Percentiles rank a stretch among this genome's conserved stretches.
Conservation (phyloP, 805 yeast species). For the Zygoascus tannicola region DNA sequence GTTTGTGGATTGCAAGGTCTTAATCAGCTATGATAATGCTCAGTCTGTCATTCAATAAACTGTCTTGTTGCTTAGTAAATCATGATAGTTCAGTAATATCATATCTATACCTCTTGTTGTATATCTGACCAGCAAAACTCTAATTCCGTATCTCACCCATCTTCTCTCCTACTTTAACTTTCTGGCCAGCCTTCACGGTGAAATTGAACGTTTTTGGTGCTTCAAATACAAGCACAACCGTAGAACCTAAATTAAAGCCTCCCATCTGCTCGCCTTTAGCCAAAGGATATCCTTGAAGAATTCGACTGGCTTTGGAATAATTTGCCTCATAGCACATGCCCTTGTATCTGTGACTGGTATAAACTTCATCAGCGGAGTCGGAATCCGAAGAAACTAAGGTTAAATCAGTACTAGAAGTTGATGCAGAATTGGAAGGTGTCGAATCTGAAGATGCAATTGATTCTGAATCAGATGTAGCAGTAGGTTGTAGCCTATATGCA, state of each 20-base stretch:
- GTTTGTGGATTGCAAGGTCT: too few relatives aligned
- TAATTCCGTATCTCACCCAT: slow-evolving; percentile 8
- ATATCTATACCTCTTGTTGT: too few relatives aligned
- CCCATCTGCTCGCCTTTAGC: slow-evolving; percentile 93
- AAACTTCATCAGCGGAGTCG: background rate
- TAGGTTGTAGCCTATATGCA: slow-evolving; percentile 8
- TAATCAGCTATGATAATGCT: too few relatives aligned
- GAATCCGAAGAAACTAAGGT: background rate
- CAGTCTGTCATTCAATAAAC: too few relatives aligned
- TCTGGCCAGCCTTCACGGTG: slow-evolving; percentile 58
- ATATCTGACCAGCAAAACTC: too few relatives aligned
- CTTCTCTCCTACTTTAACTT: slow-evolving; percentile 73
- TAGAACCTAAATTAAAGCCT: slow-evolving; percentile 91
- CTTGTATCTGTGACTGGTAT: slow-evolving; percentile 21
- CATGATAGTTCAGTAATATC: too few relatives aligned
- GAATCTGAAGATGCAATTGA: slow-evolving; percentile 8
- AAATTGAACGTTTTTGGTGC: slow-evolving; percentile 80
- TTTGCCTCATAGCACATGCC: slow-evolving; percentile 92
- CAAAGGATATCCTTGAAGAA: slow-evolving; percentile 80
- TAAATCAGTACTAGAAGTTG: background rate
- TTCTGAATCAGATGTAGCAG: background rate
- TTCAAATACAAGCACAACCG: slow-evolving; percentile 94
- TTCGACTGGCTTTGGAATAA: slow-evolving; percentile 64
- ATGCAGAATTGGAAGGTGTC: background rate
- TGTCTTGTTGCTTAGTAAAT: too few relatives aligned